Conservation (phyloP, 257 asterid genomes). For the Pogostemon cablin region DNA sequence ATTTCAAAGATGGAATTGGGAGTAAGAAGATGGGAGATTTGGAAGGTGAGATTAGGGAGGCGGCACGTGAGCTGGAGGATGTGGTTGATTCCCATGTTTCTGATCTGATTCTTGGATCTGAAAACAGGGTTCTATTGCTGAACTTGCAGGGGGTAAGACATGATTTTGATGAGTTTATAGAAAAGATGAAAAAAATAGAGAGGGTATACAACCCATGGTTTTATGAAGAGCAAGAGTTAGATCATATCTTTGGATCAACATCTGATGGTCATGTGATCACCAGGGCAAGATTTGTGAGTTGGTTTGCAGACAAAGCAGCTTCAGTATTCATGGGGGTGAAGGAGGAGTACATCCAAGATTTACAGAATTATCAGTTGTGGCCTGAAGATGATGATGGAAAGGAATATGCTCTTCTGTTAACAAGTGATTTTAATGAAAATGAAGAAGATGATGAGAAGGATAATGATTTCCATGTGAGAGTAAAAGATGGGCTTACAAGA, state of each 20-base stretch:
- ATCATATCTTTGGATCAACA: background rate
- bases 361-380: background rate
- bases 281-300: background rate
- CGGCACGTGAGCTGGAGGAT: background rate
- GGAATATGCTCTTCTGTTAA: background rate
- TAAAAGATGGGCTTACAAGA: background rate
- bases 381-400: background rate
- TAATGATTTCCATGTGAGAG: background rate
- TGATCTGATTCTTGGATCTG: background rate
- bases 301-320: slow-evolving; percentile 2
- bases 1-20: background rate
- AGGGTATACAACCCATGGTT: background rate
- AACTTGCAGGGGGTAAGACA: too few species aligned
- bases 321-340: background rate
- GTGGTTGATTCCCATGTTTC: background rate
- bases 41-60: background rate
- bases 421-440: background rate
- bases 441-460: background rate
- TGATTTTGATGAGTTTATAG: background rate
- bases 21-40: background rate
- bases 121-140: too few species aligned
- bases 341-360: background rate
- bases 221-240: background rate
- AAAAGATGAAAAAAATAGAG: background rate
- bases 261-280: too few species aligned